A percentile compares a stretch with the other conserved stretches of the same genome.
These are phyloP conservation scores for Diplocarpon rosae DNA, from an alignment of 2,329 filamentous ascomycete genomes.

Conservation along the genomic window DNA sequence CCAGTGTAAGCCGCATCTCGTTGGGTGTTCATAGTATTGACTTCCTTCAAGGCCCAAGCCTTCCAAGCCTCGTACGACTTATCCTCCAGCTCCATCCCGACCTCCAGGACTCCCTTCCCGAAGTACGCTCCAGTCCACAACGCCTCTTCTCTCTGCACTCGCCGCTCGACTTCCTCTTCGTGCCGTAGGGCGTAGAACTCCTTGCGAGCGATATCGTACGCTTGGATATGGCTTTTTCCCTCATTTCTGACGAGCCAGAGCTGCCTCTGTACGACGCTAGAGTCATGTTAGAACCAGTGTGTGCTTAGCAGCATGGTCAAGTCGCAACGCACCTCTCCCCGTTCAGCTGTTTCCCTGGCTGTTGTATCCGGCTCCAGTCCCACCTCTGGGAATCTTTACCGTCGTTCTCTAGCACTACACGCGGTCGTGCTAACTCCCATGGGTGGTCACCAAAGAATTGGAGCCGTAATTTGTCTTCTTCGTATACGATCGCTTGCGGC, in stretches of 20 bases:
- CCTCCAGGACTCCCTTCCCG: slow-evolving; percentile 61
- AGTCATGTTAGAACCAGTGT: slow-evolving; percentile 10
- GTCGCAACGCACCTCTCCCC: slow-evolving; percentile 55
- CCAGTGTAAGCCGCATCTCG: slow-evolving; percentile 35
- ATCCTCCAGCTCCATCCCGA: slow-evolving; percentile 77
- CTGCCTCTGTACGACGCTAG: slow-evolving; percentile 85
- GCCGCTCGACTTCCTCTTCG: slow-evolving; percentile 67
- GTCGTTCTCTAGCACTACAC: slow-evolving; percentile 73
- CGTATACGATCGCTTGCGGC: slow-evolving; percentile 66
- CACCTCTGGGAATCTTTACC: slow-evolving; percentile 67
- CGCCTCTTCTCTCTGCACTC: slow-evolving; percentile 82
- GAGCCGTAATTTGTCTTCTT: slow-evolving; percentile 70
- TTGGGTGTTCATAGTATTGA: slow-evolving; percentile 32
- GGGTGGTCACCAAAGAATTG: slow-evolving; percentile 91
- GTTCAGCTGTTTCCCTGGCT: slow-evolving; percentile 64
- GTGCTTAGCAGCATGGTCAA: slow-evolving; percentile 30
- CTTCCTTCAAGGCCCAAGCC: slow-evolving; percentile 53
- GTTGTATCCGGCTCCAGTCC: slow-evolving; percentile 70
- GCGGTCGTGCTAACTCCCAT: slow-evolving; percentile 88
- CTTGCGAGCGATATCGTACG: slow-evolving; percentile 78
- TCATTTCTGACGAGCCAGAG: slow-evolving; percentile 66
- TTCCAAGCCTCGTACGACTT: slow-evolving; percentile 76
- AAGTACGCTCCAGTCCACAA: slow-evolving; percentile 79
- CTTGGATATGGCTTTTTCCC: slow-evolving; percentile 49
- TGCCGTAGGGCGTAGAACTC: slow-evolving; percentile 86